Evolutionary conservation across 345 rosid species (phyloP).

Genomic region (Eucalyptus marginata): DNA sequence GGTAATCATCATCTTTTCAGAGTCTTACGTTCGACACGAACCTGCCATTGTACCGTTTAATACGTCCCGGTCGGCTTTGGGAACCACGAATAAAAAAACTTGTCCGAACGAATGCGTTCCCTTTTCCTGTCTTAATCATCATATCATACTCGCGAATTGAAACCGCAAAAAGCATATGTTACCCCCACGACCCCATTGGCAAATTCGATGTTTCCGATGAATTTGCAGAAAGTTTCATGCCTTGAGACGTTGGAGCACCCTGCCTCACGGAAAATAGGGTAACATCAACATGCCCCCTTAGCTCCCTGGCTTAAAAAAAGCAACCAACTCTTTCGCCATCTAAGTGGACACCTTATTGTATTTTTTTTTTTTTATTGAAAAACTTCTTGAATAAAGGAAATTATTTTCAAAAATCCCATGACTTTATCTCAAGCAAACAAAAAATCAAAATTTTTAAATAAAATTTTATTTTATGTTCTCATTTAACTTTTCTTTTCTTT

Average conservation of each 20-base stretch:
- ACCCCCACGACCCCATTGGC: not conserved
- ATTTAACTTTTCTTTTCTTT: too few relatives aligned
- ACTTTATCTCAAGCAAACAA: too few relatives aligned
- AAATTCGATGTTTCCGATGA: fast-evolving
- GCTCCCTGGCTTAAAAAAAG: too few relatives aligned
- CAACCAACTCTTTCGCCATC: too few relatives aligned
- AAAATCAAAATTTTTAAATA: too few relatives aligned
- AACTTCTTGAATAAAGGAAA: too few relatives aligned
- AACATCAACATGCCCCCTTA: too few relatives aligned
- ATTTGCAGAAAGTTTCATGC: not conserved
- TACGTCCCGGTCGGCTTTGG: not conserved
- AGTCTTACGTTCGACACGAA: not conserved
- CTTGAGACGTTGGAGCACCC: not conserved
- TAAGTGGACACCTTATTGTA: too few relatives aligned
- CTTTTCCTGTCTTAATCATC: not conserved
- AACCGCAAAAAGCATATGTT: not conserved
- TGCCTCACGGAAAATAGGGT: not conserved
- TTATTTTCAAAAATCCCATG: not conserved
- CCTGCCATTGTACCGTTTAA: not conserved
- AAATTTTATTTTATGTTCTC: fast-evolving
- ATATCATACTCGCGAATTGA: not conserved
- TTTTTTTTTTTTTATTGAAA: too few relatives aligned
- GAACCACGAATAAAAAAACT: not conserved
- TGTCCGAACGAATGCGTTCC: not conserved
- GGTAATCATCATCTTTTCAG: not conserved